Base-by-base conservation (phyloP, 805 yeast genomes). In the Candida nitratophila region DNA sequence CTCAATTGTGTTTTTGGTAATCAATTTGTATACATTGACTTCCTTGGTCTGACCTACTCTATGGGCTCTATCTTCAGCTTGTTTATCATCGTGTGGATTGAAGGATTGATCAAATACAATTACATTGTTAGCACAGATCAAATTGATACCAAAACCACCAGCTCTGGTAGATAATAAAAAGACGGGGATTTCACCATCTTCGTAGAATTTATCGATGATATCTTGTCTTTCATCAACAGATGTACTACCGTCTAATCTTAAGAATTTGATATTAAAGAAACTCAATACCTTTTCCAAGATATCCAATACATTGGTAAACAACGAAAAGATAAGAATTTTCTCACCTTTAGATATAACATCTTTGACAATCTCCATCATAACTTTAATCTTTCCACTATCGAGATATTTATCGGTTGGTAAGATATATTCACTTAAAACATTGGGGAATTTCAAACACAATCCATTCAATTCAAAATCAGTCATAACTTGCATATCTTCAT, bases 21-120 rank as follows among this genome's bases (percentile, higher is more conserved):
- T 80, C 48, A 93, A 65, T 45, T 95, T 78, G 35, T 77, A 74
- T 16, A 95, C 96, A 43, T 71, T 68, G 19, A 93, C 99, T 40
- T 85, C 87, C 44, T 83, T 78, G 7, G 82, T 79, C 66, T 91
- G 98, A 1, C 99, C 99, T 22, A 93, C 96, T 64, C 99, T 77
- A 63, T 93, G 99, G 0, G 98, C 96, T 59, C 99, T 78, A 63
- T 93, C 99, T 60, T 95, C 98, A 2, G 99, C 99, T 67, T 93
- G 99, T 59, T 85, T 85, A 59, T 93, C 99, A 61, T 93, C 99
- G 63, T 93, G 99, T 0, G 99, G 99, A 59, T 93, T 93, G 69
- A 93, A 93, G 41, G 95, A 83, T 60, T 89, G 91, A 60, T 93
- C 99, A 59, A 82, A 90, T 29, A 93, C 86, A 43, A 93, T 73